A percentile compares a stretch with the other conserved stretches of the same genome.
phyloP scores from a whole-genome alignment of 176 grass and related monocot genomes.

The Elymus sibiricus region DNA sequence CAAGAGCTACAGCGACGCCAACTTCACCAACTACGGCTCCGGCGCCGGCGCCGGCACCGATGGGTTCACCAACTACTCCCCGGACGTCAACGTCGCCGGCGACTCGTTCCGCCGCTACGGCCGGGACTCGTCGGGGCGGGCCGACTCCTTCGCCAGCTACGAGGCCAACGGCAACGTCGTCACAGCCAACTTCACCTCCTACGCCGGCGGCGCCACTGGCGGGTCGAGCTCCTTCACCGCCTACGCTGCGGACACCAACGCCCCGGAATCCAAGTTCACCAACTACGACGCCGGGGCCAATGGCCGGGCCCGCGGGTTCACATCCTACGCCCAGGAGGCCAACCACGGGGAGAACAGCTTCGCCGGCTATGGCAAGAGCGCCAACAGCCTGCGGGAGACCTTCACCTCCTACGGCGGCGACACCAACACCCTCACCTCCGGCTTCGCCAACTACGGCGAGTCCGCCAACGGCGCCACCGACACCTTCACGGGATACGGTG shows the following conservation, averaged over 20 bases:
- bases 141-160: constrained; percentile 55
- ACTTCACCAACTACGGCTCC: constrained; percentile 76
- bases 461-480: constrained; percentile 67
- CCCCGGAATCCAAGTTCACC: constrained; percentile 59
- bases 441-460: constrained; percentile 67
- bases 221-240: constrained; percentile 44
- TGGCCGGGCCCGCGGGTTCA: constrained; percentile 44
- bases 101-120: constrained; percentile 74
- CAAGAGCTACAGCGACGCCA: constrained; percentile 48
- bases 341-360: constrained; percentile 57
- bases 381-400: constrained; percentile 43
- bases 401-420: constrained; percentile 68
- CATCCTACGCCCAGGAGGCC: constrained; percentile 46
- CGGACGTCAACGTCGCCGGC: constrained; percentile 50
- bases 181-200: constrained; percentile 83
- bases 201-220: constrained; percentile 52
- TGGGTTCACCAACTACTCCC: constrained; percentile 53
- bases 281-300: constrained; percentile 63
- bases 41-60: constrained; percentile 23
- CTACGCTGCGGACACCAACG: constrained; percentile 58
- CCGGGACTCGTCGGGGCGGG: constrained; percentile 26
- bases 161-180: constrained; percentile 64
- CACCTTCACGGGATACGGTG: constrained; percentile 52
- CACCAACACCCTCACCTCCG: constrained; percentile 58
- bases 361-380: constrained; percentile 58